Evolutionary conservation across 768 basidiomycete genomes (phyloP).

Genomic region (Pulveroboletus ravenelii): DNA sequence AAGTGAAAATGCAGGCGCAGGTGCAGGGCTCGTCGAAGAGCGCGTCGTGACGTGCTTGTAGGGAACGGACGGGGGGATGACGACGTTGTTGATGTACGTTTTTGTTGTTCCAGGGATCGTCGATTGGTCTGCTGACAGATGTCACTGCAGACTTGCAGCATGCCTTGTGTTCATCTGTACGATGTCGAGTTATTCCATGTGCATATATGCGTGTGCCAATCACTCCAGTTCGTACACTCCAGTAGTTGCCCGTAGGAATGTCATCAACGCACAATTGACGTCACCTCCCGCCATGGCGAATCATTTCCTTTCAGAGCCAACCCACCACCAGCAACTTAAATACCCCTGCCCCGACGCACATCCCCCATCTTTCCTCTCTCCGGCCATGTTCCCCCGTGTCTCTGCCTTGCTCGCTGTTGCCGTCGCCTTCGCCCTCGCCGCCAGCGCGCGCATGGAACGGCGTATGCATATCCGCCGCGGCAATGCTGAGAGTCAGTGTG

Average conservation of each 20-base stretch:
- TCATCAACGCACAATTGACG: slow-evolving; percentile 1
- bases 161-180: too few species aligned
- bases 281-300: slow-evolving; percentile 8
- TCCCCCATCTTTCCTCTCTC: neutral
- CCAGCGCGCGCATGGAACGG: slow-evolving; percentile 24
- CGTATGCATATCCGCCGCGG: slow-evolving; percentile 10
- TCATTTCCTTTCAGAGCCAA: slow-evolving; percentile 14
- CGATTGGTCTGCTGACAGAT: too few species aligned
- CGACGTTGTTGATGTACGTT: neutral
- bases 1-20: slow-evolving; percentile 47
- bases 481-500: slow-evolving; percentile 5
- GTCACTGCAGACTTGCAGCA: too few species aligned
- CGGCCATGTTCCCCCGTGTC: slow-evolving; percentile 20
- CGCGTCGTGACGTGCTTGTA: slow-evolving; percentile 18
- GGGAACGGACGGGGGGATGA: too few species aligned
- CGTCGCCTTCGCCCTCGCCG: slow-evolving; percentile 11
- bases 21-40: slow-evolving; percentile 17
- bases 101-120: neutral
- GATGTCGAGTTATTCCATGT: too few species aligned
- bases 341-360: slow-evolving; percentile 7
- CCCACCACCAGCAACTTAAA: slow-evolving; percentile 19
- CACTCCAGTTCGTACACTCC: too few species aligned
- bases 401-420: slow-evolving; percentile 16
- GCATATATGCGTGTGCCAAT: slow-evolving; percentile 8
- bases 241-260: neutral